These are phyloP conservation scores for Cyclostephanos tholiformis DNA, from an alignment of 108 stramenopile genomes.

Conservation along the genomic window DNA sequence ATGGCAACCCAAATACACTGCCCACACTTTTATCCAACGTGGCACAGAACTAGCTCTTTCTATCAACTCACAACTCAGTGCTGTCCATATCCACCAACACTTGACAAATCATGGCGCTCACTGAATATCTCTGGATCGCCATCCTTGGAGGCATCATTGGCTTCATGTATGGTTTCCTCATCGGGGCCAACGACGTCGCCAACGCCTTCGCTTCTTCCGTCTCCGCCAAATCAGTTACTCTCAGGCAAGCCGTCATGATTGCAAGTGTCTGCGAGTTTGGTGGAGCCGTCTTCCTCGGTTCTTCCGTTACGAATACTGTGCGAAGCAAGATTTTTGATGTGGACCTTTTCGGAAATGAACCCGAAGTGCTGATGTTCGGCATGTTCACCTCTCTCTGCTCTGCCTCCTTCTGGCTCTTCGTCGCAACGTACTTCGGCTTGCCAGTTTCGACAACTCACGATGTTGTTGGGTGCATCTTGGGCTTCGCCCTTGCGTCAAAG, in stretches of 20 bases:
- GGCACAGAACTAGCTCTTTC: too few relatives aligned
- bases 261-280: constrained; percentile 70
- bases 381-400: constrained; percentile 61
- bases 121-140: constrained; percentile 53
- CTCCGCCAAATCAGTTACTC: constrained; percentile 57
- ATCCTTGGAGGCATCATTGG: constrained; percentile 53
- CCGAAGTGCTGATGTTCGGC: constrained; percentile 61
- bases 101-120: neutral
- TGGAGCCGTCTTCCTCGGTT: constrained; percentile 67
- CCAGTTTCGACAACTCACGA: constrained; percentile 77
- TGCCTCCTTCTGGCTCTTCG: constrained; percentile 58
- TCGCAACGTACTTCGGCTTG: constrained; percentile 59
- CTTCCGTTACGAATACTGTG: constrained; percentile 64
- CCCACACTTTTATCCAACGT: too few relatives aligned
- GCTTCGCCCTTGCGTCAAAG: constrained; percentile 57
- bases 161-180: constrained; percentile 50
- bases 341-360: constrained; percentile 49
- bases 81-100: too few relatives aligned
- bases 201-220: constrained; percentile 84
- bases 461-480: constrained; percentile 65
- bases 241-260: constrained; percentile 67
- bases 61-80: too few relatives aligned
- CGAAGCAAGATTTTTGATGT: constrained; percentile 60
- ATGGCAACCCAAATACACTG: too few relatives aligned
- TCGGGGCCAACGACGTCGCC: constrained; percentile 84